A percentile compares a stretch with the other conserved stretches of the same genome.
Evolutionary conservation across 2,329 filamentous ascomycete species (phyloP).

Genomic region (Fusarium succisae): DNA sequence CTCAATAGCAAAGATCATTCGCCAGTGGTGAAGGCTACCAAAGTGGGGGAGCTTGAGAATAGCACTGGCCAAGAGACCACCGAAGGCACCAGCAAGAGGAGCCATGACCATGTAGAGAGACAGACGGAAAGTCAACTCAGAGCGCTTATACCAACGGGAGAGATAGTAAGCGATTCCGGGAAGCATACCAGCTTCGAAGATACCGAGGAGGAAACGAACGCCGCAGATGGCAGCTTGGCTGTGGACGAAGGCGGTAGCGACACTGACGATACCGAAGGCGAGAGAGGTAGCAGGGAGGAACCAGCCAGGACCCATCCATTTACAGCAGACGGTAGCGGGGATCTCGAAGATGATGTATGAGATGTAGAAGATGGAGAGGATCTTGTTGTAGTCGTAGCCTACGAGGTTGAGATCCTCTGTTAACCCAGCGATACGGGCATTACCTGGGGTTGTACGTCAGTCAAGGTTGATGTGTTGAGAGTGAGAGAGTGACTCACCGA

Average conservation of each 20-base stretch:
- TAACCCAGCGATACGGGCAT: slow-evolving; percentile 67
- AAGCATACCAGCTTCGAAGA: slow-evolving; percentile 73
- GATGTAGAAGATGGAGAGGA: slow-evolving; percentile 71
- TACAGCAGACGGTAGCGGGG: slow-evolving; percentile 69
- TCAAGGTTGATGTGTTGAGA: background rate
- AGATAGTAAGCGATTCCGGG: slow-evolving; percentile 74
- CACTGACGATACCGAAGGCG: slow-evolving; percentile 65
- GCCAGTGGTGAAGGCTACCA: slow-evolving; percentile 66
- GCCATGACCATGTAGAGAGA: slow-evolving; percentile 73
- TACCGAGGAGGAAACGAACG: slow-evolving; percentile 68
- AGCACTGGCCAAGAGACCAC: slow-evolving; percentile 69
- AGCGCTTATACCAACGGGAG: slow-evolving; percentile 69
- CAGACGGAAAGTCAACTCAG: slow-evolving; percentile 70
- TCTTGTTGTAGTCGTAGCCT: slow-evolving; percentile 70
- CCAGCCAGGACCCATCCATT: slow-evolving; percentile 72
- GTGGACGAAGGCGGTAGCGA: slow-evolving; percentile 69
- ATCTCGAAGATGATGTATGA: slow-evolving; percentile 74
- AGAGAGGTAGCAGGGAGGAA: slow-evolving; percentile 68
- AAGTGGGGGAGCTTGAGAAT: slow-evolving; percentile 69
- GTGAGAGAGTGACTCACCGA: slow-evolving; percentile 58
- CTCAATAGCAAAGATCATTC: slow-evolving; percentile 78
- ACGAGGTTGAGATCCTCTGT: slow-evolving; percentile 63
- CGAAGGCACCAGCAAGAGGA: slow-evolving; percentile 72
- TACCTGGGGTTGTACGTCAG: slow-evolving; percentile 22
- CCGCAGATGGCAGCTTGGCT: slow-evolving; percentile 58